phyloP scores from a whole-genome alignment of 2,329 filamentous ascomycete genomes.

The Tolypocladium paradoxum region DNA sequence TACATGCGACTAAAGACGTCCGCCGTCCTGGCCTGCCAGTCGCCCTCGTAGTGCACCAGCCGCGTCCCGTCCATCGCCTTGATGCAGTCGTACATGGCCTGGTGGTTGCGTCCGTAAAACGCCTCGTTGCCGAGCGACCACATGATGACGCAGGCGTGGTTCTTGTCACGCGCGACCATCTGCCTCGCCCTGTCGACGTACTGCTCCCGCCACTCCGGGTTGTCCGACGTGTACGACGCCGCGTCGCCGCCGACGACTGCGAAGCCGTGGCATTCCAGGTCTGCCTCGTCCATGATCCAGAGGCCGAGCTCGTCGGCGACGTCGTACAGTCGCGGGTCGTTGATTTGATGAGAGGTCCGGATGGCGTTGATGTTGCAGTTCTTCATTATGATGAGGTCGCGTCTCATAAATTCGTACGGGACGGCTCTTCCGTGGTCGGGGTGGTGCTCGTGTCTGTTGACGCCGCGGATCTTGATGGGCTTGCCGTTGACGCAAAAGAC shows the following conservation, averaged over 20 bases:
- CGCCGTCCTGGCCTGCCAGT: conserved; percentile 42
- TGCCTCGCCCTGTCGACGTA: conserved; percentile 58
- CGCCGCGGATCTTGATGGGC: conserved; percentile 54
- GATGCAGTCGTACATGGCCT: conserved; percentile 55
- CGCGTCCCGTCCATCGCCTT: conserved; percentile 44
- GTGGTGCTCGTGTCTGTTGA: conserved; percentile 63
- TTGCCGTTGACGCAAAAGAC: conserved; percentile 55
- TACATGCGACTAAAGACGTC: conserved; percentile 62
- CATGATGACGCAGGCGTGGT: conserved; percentile 55
- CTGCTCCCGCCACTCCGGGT: conserved; percentile 49
- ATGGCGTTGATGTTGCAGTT: conserved; percentile 59
- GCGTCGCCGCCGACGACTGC: conserved; percentile 24
- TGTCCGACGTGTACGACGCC: conserved; percentile 41
- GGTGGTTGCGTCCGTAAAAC: conserved; percentile 58
- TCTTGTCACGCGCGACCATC: conserved; percentile 47
- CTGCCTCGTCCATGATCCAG: conserved; percentile 50
- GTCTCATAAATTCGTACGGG: conserved; percentile 46
- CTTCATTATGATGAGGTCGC: conserved; percentile 57
- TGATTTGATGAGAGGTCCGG: conserved; percentile 56
- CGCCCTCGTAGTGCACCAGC: conserved; percentile 56
- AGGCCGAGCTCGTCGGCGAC: conserved; percentile 53
- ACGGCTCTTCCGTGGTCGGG: conserved; percentile 51
- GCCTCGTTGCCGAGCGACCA: conserved; percentile 66
- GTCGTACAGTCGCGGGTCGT: conserved; percentile 48
- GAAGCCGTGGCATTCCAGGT: conserved; percentile 44